Evolutionary conservation across 495 filamentous ascomycete genomes (phyloP).

Genomic region (Neurospora terricola): DNA sequence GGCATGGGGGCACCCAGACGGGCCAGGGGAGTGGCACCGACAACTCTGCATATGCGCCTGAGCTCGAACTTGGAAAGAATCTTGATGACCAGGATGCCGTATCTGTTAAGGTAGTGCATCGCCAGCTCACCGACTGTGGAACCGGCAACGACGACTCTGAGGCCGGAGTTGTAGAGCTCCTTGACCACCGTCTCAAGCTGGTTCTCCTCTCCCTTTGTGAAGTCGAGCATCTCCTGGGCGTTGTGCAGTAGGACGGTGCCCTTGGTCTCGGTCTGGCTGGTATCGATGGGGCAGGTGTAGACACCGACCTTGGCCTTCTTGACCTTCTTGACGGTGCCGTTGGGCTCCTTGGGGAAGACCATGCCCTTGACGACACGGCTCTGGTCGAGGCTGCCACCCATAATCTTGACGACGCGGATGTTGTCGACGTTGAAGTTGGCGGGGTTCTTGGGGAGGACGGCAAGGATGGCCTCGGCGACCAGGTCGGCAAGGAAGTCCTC

Average conservation of each 20-base stretch:
- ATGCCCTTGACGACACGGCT: slow-evolving; percentile 94
- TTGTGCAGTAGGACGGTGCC: slow-evolving; percentile 98
- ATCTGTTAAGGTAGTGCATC: slow-evolving; percentile 95
- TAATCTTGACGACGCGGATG: slow-evolving; percentile 97
- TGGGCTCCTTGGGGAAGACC: slow-evolving; percentile 91
- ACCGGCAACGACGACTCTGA: slow-evolving; percentile 86
- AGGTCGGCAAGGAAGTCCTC: slow-evolving; percentile 79
- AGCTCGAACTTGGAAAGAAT: slow-evolving; percentile 98
- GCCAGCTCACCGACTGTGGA: slow-evolving; percentile 90
- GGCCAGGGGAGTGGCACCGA: slow-evolving; percentile 90
- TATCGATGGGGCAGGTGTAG: slow-evolving; percentile 94
- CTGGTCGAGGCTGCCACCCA: slow-evolving; percentile 92
- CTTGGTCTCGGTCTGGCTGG: slow-evolving; percentile 95
- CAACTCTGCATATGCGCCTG: slow-evolving; percentile 84
- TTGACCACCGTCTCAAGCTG: slow-evolving; percentile 88
- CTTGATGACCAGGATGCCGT: slow-evolving; percentile 91
- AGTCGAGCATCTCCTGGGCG: slow-evolving; percentile 96
- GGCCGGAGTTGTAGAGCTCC: slow-evolving; percentile 86
- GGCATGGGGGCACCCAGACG: slow-evolving; percentile 97
- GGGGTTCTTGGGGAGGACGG: slow-evolving; percentile 95
- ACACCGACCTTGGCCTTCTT: slow-evolving; percentile 91
- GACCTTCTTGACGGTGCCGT: slow-evolving; percentile 82
- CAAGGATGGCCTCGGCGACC: slow-evolving; percentile 87
- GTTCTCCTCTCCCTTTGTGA: slow-evolving; percentile 90
- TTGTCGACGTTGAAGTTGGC: slow-evolving; percentile 99